These are phyloP conservation scores for Triticum monococcum DNA, from an alignment of 176 grass and related monocot species.

Conservation along the genomic window DNA sequence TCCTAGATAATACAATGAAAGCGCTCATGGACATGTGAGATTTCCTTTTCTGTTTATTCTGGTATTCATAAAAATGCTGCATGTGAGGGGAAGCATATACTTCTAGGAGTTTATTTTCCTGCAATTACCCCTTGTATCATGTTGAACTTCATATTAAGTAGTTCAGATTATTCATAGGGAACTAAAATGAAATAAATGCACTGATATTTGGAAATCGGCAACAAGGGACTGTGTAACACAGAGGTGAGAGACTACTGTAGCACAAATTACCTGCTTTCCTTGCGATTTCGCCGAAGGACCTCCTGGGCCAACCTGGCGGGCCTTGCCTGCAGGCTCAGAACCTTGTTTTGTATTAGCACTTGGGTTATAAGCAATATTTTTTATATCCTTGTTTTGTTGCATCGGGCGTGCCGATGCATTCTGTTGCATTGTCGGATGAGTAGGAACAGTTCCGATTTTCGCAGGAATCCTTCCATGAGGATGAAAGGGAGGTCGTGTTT, in stretches of 20 bases:
- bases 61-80: background rate
- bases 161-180: constrained; percentile 20
- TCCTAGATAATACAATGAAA: constrained; percentile 10
- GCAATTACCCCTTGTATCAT: constrained; percentile 12
- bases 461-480: constrained; percentile 40
- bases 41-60: constrained; percentile 23
- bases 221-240: background rate
- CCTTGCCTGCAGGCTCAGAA: constrained; percentile 34
- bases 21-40: background rate
- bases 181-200: constrained; percentile 3
- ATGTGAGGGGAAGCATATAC: constrained; percentile 9
- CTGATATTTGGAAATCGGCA: background rate
- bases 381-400: constrained; percentile 51
- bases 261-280: constrained; percentile 44
- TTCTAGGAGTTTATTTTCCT: background rate
- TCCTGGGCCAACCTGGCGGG: constrained; percentile 22
- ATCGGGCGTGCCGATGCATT: constrained; percentile 33
- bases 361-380: constrained; percentile 25
- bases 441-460: constrained; percentile 20
- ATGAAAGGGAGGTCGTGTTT: constrained; percentile 40
- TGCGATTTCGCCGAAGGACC: constrained; percentile 35
- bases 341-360: constrained; percentile 38
- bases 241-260: constrained; percentile 15
- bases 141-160: constrained; percentile 6
- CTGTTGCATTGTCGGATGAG: constrained; percentile 31